Evolutionary conservation across 306 rosid genomes (phyloP).

Genomic region (Amphicarpaea edgeworthii): DNA sequence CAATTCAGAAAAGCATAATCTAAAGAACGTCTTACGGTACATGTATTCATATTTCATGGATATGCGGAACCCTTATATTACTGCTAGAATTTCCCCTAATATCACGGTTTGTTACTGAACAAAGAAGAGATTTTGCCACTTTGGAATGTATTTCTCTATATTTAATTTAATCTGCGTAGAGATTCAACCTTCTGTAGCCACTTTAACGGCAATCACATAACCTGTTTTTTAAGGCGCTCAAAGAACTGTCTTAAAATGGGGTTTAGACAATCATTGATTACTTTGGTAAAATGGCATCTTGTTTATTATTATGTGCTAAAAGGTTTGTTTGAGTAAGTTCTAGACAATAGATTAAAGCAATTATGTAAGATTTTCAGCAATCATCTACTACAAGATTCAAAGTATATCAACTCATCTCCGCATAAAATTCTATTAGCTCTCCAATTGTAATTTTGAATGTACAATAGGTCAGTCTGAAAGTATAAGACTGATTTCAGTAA

Average conservation of each 20-base stretch:
- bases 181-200: slow-evolving; percentile 1
- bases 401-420: slow-evolving; percentile 3
- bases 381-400: slow-evolving; percentile 28
- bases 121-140: neutral
- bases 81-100: neutral
- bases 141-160: slow-evolving; percentile 14
- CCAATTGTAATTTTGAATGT: slow-evolving; percentile 19
- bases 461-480: slow-evolving; percentile 14
- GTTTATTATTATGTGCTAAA: neutral
- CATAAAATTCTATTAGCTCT: slow-evolving; percentile 17
- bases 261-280: neutral
- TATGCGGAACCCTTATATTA: slow-evolving; percentile 22
- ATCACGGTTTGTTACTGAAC: slow-evolving; percentile 19
- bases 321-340: slow-evolving; percentile 6
- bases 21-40: neutral
- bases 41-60: slow-evolving; percentile 5
- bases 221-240: neutral
- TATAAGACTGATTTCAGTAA: slow-evolving; percentile 9
- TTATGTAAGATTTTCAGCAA: slow-evolving; percentile 3
- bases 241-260: neutral
- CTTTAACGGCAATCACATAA: neutral
- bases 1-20: slow-evolving; percentile 15
- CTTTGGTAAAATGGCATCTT: neutral
- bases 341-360: slow-evolving; percentile 5
- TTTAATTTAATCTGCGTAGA: neutral